Percentiles rank a stretch among this genome's conserved stretches.
Evolutionary conservation across 768 basidiomycete genomes (phyloP).

Genomic region (Tremella mesenterica): DNA sequence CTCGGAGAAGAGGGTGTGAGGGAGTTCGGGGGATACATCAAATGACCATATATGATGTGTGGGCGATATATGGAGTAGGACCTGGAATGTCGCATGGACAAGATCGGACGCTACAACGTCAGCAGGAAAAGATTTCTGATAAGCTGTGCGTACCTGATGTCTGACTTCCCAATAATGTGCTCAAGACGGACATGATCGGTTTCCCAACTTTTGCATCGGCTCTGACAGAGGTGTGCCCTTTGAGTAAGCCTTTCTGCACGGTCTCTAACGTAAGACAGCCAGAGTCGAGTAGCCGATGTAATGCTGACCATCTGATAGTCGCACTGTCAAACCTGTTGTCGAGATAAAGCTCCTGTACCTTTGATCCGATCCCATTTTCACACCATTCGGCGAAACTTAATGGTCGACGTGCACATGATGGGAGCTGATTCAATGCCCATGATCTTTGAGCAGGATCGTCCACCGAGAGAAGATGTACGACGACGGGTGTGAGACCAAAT

Average conservation of each 20-base stretch:
- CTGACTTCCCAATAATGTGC: constrained; percentile 16
- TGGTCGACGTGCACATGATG: constrained; percentile 16
- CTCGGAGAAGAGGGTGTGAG: constrained; percentile 68
- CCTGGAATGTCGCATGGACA: no score
- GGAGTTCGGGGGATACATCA: constrained; percentile 59
- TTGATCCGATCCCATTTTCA: constrained; percentile 21
- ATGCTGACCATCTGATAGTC: constrained; percentile 10
- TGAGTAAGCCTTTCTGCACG: constrained; percentile 24
- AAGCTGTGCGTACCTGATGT: constrained; percentile 7
- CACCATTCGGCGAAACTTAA: constrained; percentile 27
- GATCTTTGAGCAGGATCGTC: not conserved
- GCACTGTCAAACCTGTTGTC: not conserved
- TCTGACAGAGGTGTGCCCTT: not conserved
- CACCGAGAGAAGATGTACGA: constrained; percentile 17
- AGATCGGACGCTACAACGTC: no score
- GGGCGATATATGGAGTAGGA: constrained; percentile 47
- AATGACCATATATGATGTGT: constrained; percentile 60
- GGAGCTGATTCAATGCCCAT: constrained; percentile 25
- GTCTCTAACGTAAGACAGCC: constrained; percentile 15
- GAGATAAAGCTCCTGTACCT: constrained; percentile 18
- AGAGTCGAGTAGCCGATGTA: constrained; percentile 12
- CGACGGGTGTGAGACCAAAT: constrained; percentile 13
- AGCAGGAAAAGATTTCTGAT: not conserved
- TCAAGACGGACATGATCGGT: constrained; percentile 16
- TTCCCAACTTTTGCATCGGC: not conserved